These are phyloP conservation scores for peach (Prunus persica) DNA, from an alignment of 306 rosid species.

Conservation along the genomic window Prunus_persica_NCBIv2 NC_034016.1:17063001-17063500, in stretches of 20 bases:
- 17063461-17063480: constrained; percentile 77
- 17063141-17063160: neutral
- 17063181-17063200: neutral
- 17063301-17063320: constrained; percentile 61
- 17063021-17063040: constrained; percentile 1
- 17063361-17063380: constrained; percentile 61
- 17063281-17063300: constrained; percentile 55
- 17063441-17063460: constrained; percentile 73
- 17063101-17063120: neutral
- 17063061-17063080: neutral
- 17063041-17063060: neutral
- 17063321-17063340: constrained; percentile 56
- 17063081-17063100: neutral
- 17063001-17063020: neutral
- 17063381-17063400: constrained; percentile 77
- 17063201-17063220: neutral
- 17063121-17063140: too few species aligned
- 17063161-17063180: too few species aligned
- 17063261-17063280: neutral
- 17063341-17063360: constrained; percentile 40
- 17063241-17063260: neutral
- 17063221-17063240: neutral
- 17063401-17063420: constrained; percentile 62
- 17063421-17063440: constrained; percentile 41
- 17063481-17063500: constrained; percentile 60